phyloP scores from a whole-genome alignment of 2,329 filamentous ascomycete species.

The Xylaria sp. region DNA sequence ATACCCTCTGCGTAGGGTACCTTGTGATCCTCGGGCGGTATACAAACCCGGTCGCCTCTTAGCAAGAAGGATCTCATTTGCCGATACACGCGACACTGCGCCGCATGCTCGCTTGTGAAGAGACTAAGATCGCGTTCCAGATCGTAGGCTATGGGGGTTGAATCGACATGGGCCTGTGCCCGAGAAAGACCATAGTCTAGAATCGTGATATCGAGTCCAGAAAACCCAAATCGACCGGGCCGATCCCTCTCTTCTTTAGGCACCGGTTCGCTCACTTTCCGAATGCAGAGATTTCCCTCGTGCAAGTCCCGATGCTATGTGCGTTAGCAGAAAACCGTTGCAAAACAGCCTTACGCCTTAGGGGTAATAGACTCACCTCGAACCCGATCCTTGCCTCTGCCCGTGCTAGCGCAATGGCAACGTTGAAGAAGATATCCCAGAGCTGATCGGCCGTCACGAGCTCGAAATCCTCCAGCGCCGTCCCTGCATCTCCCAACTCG shows the following conservation, averaged over 20 bases:
- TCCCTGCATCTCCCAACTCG: slow-evolving; percentile 59
- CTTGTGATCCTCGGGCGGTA: slow-evolving; percentile 44
- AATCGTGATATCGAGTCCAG: slow-evolving; percentile 58
- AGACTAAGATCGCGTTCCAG: slow-evolving; percentile 55
- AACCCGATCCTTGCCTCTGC: slow-evolving; percentile 55
- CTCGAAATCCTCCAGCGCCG: slow-evolving; percentile 54
- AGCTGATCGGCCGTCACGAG: slow-evolving; percentile 46
- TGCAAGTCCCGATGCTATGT: slow-evolving; percentile 58
- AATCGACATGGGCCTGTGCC: slow-evolving; percentile 39
- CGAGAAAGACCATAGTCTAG: slow-evolving; percentile 61
- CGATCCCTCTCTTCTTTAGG: slow-evolving; percentile 30
- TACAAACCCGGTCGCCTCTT: slow-evolving; percentile 45
- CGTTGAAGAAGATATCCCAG: slow-evolving; percentile 59
- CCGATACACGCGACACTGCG: slow-evolving; percentile 57
- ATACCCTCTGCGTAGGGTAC: slow-evolving; percentile 43
- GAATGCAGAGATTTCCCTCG: slow-evolving; percentile 59
- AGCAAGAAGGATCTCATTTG: slow-evolving; percentile 56
- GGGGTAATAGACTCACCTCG: slow-evolving; percentile 43
- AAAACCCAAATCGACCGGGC: slow-evolving; percentile 48
- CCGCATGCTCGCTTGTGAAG: slow-evolving; percentile 55
- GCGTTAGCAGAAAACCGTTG: slow-evolving; percentile 12
- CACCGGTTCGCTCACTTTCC: slow-evolving; percentile 36
- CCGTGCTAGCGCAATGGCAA: slow-evolving; percentile 54
- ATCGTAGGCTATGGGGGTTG: slow-evolving; percentile 47
- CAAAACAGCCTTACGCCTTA: slow-evolving; percentile 29